Percentiles rank a stretch among this genome's conserved stretches.
Conservation (phyloP, 352 stramenopile genomes). For the Pythium coloratum region DNA sequence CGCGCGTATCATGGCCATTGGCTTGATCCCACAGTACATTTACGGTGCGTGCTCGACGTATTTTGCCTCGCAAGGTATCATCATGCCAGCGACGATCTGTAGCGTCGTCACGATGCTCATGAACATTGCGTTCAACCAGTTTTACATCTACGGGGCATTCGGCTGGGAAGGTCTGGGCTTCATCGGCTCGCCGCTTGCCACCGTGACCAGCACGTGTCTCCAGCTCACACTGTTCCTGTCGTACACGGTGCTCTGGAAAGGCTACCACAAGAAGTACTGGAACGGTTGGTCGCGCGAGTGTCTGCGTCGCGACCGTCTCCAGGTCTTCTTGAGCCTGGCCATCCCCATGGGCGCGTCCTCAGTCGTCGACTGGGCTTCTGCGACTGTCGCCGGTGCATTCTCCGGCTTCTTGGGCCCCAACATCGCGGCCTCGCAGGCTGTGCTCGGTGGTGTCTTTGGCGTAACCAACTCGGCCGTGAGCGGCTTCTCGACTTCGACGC, state of each 20-base stretch:
- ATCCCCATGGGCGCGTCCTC: constrained; percentile 53
- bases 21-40: constrained; percentile 45
- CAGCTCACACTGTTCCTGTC: constrained; percentile 44
- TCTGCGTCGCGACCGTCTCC: constrained; percentile 38
- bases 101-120: constrained; percentile 39
- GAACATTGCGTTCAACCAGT: constrained; percentile 44
- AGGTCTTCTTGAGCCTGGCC: constrained; percentile 49
- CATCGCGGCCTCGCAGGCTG: constrained; percentile 45
- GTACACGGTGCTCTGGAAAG: constrained; percentile 52
- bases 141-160: constrained; percentile 44
- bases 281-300: constrained; percentile 43
- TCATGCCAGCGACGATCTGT: constrained; percentile 45
- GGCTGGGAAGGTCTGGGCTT: constrained; percentile 38
- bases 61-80: constrained; percentile 43
- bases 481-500: constrained; percentile 47
- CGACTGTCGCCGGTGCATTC: constrained; percentile 43
- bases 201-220: constrained; percentile 44
- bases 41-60: constrained; percentile 44
- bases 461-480: constrained; percentile 48
- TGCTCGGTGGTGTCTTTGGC: constrained; percentile 46
- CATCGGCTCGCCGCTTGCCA: constrained; percentile 47
- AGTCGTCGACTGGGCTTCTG: constrained; percentile 49
- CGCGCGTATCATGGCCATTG: constrained; percentile 37
- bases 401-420: constrained; percentile 48
- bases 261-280: constrained; percentile 53